Base-by-base conservation (phyloP, 2,329 filamentous ascomycete species). In the Alternaria incomplexa region DNA sequence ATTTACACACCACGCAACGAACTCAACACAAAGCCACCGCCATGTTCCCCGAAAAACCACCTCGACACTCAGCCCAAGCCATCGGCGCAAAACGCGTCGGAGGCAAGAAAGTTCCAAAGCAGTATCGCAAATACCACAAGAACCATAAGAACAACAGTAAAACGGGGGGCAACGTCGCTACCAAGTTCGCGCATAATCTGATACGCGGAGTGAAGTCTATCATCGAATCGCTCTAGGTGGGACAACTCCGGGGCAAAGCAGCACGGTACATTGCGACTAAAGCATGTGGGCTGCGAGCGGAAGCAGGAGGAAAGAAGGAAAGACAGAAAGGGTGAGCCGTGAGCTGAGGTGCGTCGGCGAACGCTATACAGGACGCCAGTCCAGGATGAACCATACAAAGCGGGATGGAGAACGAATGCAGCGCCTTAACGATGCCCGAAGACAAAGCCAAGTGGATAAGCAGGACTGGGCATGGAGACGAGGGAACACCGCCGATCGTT, bases 91-190 rank as follows among this genome's bases (percentile, higher is more conserved):
- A 65, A 40, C 64, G 70, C n/a, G 23, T 17, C 20, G 61, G 64
- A 26, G 68, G 70, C 10, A 69, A 63, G 26, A 64, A 70, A 56
- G 62, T 62, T 3, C 68, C 68, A n/a, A 69, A 69, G 54, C 51
- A 48, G 20, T 68, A 70, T 22, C 64, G 67, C 46, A 71, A 71
- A 32, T 55, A 68, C 46, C 62, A 71, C 22, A 23, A 10, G 0
- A 48, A 47, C 5, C 26, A 62, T 4, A 58, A 62, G 26, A 50
- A 70, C 65, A 51, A 54, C 28, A 13, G 20, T 15, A 40, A 52
- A 17, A 52, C 20, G 9, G 36, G 36, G 32, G 48, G 57, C 10
- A 40, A 70, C 6, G 46, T 65, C 23, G 43, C 32, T 20, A 55
- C 44, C 6, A 67, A 62, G 25, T 60, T n/a, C 2, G 40, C 32